Percentiles rank a stretch among this genome's conserved stretches.
Evolutionary conservation across 352 stramenopile species (phyloP).

Genomic region (Halophytophthora polymorphica): DNA sequence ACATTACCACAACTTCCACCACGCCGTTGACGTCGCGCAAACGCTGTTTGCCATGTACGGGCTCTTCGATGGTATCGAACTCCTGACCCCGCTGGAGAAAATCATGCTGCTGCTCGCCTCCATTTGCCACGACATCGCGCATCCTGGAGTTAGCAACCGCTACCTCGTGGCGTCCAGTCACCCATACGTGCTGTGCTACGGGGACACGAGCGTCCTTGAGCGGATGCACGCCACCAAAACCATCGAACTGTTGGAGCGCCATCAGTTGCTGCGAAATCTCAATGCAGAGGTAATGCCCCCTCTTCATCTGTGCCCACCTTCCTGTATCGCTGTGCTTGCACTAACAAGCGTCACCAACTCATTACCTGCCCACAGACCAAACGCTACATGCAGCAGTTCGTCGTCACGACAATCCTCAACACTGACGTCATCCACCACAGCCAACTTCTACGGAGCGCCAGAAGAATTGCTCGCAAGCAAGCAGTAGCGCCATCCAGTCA

Average conservation of each 20-base stretch:
- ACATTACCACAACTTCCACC: constrained; percentile 30
- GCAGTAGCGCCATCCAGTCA: not conserved
- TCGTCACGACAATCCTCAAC: constrained; percentile 24
- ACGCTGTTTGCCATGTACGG: constrained; percentile 26
- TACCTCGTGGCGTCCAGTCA: constrained; percentile 21
- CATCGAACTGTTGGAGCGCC: constrained; percentile 9
- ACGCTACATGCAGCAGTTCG: constrained; percentile 14
- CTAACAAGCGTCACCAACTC: not conserved
- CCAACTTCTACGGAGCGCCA: constrained; percentile 6
- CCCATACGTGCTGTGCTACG: constrained; percentile 12
- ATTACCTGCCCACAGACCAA: constrained; percentile 7
- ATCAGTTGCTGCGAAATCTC: constrained; percentile 13
- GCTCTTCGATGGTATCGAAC: constrained; percentile 6
- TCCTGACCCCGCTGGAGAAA: constrained; percentile 18
- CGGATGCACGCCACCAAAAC: constrained; percentile 30
- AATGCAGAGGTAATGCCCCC: constrained; percentile 5
- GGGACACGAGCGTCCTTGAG: constrained; percentile 19
- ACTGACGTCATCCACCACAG: constrained; percentile 23
- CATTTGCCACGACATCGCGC: constrained; percentile 26
- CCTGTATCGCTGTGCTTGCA: too few species aligned
- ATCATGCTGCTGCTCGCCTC: constrained; percentile 19
- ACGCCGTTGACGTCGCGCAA: constrained; percentile 28
- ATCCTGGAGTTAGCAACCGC: constrained; percentile 26
- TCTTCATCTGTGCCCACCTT: too few species aligned
- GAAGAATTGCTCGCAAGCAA: too few species aligned